Base-by-base conservation (phyloP, 1,284 basidiomycete genomes). In the Sporisorium scitamineum region DNA sequence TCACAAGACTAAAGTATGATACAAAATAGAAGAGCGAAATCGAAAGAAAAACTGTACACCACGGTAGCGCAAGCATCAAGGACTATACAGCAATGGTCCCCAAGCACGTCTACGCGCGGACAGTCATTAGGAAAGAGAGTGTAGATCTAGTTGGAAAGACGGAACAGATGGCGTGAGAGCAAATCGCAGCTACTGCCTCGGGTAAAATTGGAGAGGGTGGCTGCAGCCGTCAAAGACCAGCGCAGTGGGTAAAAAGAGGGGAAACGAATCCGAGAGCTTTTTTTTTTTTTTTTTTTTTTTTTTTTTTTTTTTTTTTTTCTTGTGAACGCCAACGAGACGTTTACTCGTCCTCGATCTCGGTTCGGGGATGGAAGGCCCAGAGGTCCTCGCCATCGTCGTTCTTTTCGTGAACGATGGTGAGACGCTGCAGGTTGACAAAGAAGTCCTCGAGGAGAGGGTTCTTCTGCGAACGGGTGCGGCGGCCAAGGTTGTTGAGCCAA, bases 331-430 rank as follows among this genome's bases (percentile, higher is more conserved):
- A 16, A 18, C 27, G 27, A 27, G 5, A 34, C 45, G 20, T 61
- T 76, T 81, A 83, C 78, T 84, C 82, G 70, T 84, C 83, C 69
- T 80, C 80, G 63, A 85, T 78, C 63, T 85, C 83, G 66, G 82
- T 78, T 55, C 83, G 81, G 31, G 79, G 81, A 66, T 79, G 70
- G 84, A 85, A 84, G 62, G 77, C 72, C 80, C 82, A 85, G 51
- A 81, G 66, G 60, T 84, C 80, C 65, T 76, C 71, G 61, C 80
- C 84, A 20, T 80, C 78, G 61, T 65, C 74, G 63, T 76, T 76
- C 82, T 85, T 85, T 79, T 85, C 88, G 81, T 89, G 88, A 18
- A 89, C 87, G 50, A 89, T 86, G 44, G 88, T 89, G 55, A 89
- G 84, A 39, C 88, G 84, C 68, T 88, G 86, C 42, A 89, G 77